phyloP scores from a whole-genome alignment of 1,139 yeast species.

The Sugiyamaella japonica region DNA sequence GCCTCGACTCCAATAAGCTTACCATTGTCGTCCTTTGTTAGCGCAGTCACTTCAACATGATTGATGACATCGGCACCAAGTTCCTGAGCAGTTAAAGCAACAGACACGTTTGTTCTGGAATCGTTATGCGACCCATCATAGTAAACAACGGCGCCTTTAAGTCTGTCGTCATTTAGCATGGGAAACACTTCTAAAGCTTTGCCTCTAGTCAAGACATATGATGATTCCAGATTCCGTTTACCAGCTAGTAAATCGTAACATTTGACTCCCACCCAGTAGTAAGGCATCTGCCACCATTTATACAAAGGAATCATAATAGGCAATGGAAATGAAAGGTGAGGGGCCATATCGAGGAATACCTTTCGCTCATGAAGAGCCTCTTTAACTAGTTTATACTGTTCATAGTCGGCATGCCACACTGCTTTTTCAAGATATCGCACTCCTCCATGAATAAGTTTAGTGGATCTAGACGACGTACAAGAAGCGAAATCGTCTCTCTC shows the following conservation, averaged over 20 bases:
- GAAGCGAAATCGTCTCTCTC: slow-evolving; percentile 89
- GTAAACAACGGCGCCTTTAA: slow-evolving; percentile 89
- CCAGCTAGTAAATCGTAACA: slow-evolving; percentile 95
- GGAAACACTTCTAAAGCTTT: slow-evolving; percentile 80
- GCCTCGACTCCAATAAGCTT: slow-evolving; percentile 76
- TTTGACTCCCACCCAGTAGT: slow-evolving; percentile 89
- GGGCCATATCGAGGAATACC: slow-evolving; percentile 87
- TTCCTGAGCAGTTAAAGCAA: slow-evolving; percentile 83
- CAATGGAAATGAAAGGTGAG: slow-evolving; percentile 80
- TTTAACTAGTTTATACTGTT: slow-evolving; percentile 86
- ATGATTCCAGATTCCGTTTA: slow-evolving; percentile 73
- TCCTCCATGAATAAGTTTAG: slow-evolving; percentile 98
- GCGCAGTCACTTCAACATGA: slow-evolving; percentile 77
- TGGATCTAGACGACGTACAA: slow-evolving; percentile 93
- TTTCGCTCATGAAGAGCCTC: slow-evolving; percentile 94
- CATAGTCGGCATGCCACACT: slow-evolving; percentile 78
- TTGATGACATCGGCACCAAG: slow-evolving; percentile 89
- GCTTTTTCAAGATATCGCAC: slow-evolving; percentile 95
- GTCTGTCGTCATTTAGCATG: slow-evolving; percentile 74
- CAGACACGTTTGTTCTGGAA: slow-evolving; percentile 82
- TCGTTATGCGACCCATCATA: slow-evolving; percentile 96
- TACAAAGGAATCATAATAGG: slow-evolving; percentile 96
- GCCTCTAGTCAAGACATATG: slow-evolving; percentile 69
- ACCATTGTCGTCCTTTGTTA: slow-evolving; percentile 63
- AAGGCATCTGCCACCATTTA: slow-evolving; percentile 95